Evolutionary conservation across 2,329 filamentous ascomycete species (phyloP), one percentile per base, ranked within the genome.

Genomic region (Thelonectria discophora): DNA sequence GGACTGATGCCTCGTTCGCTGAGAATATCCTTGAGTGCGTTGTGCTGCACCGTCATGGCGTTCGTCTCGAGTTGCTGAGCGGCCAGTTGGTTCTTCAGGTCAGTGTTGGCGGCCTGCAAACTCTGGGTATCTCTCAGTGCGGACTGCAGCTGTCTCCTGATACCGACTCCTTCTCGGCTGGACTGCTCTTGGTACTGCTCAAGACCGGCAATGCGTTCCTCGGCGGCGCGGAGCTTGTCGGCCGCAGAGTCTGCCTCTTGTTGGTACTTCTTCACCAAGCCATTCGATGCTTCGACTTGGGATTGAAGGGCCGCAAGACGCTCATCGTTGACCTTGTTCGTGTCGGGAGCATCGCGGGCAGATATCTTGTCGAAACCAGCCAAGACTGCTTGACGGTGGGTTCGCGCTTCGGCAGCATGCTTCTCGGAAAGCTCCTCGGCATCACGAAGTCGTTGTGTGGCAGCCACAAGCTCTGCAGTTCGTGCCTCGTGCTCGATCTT

Each of bases 141-240:
- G 24, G 88, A 85, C 75, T 98, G 95, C 55, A 99, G 85, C 74
- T 98, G 94, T 74, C 95, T 90, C 56, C 95, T 88, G 67, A 98
- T 93, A 37, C 89, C 88, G 56, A 99, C 88, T 50, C 93, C 93
- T 77, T 99, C 96, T 46, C 95, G 88, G 77, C 94, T 98, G 4
- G 94, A 91, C 78, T 99, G 95, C 74, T 99, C 95, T 78, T 99
- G 95, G 76, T 98, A 98, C 27, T 93, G 92, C 76, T 99, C 95
- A 3, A 99, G 85, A 7, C 95, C 95, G 5, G 95, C 96, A 75
- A 99, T 98, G 43, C 95, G 89, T 80, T 98, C 96, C 78, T 99
- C 96, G 3, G 95, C 95, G 60, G 90, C 90, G 55, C 95, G 90
- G 55, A 99, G 83, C 75, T 94, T 96, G 73, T 97, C 93, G 0